These are phyloP conservation scores for Platismatia glauca DNA, from an alignment of 495 filamentous ascomycete species.

Conservation along the genomic window DNA sequence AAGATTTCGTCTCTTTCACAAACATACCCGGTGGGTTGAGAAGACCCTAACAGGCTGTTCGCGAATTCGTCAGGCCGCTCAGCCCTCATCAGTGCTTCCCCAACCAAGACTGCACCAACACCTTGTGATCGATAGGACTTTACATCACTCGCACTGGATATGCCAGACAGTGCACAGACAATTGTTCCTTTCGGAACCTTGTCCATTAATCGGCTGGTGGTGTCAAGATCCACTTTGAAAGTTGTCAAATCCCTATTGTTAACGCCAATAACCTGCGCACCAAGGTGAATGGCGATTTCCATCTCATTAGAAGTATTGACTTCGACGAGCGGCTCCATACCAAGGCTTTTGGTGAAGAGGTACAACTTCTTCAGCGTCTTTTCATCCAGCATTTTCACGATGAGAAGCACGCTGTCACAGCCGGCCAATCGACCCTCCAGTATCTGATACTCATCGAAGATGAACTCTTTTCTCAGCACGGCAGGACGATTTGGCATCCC, in stretches of 20 bases:
- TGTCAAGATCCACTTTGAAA: constrained; percentile 94
- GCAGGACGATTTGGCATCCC: constrained; percentile 88
- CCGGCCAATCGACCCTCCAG: constrained; percentile 88
- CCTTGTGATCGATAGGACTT: constrained; percentile 78
- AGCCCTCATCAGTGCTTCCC: constrained; percentile 92
- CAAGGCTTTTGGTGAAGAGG: constrained; percentile 75
- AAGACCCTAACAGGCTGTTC: constrained; percentile 61
- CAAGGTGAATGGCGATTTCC: constrained; percentile 74
- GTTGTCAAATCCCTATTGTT: constrained; percentile 89
- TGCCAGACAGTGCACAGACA: constrained; percentile 90
- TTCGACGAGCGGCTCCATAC: constrained; percentile 97
- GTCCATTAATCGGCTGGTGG: constrained; percentile 81
- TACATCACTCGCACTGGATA: constrained; percentile 84
- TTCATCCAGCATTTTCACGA: constrained; percentile 92
- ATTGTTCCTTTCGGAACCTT: constrained; percentile 79
- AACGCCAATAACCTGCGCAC: constrained; percentile 91
- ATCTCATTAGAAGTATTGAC: constrained; percentile 94
- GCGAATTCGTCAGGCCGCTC: constrained; percentile 72
- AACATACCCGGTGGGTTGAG: constrained; percentile 1
- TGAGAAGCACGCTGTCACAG: constrained; percentile 89
- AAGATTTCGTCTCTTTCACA: constrained; percentile 33
- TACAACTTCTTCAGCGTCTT: constrained; percentile 72
- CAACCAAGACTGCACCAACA: constrained; percentile 87
- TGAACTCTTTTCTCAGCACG: constrained; percentile 89
- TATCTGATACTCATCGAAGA: constrained; percentile 98